phyloP scores from a whole-genome alignment of 257 asterid genomes.

The Scutellaria minor region DNA sequence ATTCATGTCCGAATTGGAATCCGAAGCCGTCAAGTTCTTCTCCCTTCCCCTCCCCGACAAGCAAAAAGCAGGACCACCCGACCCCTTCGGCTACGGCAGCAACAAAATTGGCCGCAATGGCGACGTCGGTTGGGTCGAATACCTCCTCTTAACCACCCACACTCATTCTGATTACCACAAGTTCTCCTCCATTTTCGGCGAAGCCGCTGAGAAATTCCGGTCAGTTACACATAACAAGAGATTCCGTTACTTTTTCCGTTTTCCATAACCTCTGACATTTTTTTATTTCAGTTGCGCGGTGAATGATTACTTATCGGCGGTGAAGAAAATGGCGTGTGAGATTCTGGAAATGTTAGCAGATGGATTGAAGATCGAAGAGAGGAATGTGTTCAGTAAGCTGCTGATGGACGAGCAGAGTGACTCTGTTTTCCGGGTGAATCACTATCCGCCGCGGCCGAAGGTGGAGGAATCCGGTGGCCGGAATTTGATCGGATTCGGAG shows the following conservation, averaged over 20 bases:
- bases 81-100: constrained; percentile 79
- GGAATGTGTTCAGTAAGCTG: constrained; percentile 52
- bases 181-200: constrained; percentile 58
- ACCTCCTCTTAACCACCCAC: constrained; percentile 59
- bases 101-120: constrained; percentile 67
- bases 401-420: constrained; percentile 66
- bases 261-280: too few relatives aligned
- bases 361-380: constrained; percentile 50
- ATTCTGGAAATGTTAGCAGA: constrained; percentile 65
- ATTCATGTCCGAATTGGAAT: constrained; percentile 56
- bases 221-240: constrained; percentile 15
- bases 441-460: constrained; percentile 70
- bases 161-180: constrained; percentile 46
- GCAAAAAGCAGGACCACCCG: constrained; percentile 63
- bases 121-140: constrained; percentile 76
- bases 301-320: constrained; percentile 47
- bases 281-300: constrained; percentile 38
- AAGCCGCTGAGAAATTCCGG: constrained; percentile 61
- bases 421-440: constrained; percentile 67
- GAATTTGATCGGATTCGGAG: constrained; percentile 72
- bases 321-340: constrained; percentile 66
- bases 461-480: constrained; percentile 36
- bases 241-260: too few relatives aligned
- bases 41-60: constrained; percentile 59
- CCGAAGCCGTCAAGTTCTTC: constrained; percentile 69